A percentile compares a stretch with the other conserved stretches of the same genome.
These are phyloP conservation scores for Euptelea pleiosperma DNA, from an alignment of 164 flowering plant species.

Conservation along the genomic window DNA sequence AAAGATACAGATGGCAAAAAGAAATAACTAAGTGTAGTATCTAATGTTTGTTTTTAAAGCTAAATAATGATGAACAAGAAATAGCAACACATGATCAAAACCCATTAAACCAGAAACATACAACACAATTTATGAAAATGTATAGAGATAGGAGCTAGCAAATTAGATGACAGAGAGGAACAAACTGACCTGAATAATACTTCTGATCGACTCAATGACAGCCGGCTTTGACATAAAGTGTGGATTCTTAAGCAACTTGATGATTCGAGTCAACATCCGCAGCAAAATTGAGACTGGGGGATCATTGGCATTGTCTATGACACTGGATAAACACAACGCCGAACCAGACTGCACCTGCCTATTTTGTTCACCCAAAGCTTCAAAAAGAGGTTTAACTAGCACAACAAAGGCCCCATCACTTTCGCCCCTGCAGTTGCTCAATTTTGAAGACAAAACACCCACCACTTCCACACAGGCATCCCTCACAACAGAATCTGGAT, in stretches of 20 bases:
- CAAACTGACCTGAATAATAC: constrained; percentile 65
- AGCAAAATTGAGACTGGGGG: constrained; percentile 60
- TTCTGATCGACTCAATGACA: constrained; percentile 66
- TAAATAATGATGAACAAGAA: too few relatives aligned
- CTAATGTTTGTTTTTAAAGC: too few relatives aligned
- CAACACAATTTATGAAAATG: background rate
- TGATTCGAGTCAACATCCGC: constrained; percentile 58
- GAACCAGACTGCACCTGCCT: constrained; percentile 76
- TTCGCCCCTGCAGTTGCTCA: constrained; percentile 35
- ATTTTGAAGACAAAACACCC: constrained; percentile 63
- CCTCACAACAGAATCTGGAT: constrained; percentile 75
- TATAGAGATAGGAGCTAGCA: background rate
- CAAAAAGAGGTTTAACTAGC: constrained; percentile 81
- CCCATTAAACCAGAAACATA: background rate
- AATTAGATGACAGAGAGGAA: background rate
- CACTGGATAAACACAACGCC: constrained; percentile 74
- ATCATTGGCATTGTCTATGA: constrained; percentile 52
- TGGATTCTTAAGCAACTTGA: constrained; percentile 74
- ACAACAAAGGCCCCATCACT: constrained; percentile 47
- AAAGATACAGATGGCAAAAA: too few relatives aligned
- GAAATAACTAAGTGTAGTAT: too few relatives aligned
- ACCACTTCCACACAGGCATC: constrained; percentile 81
- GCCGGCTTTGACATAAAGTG: constrained; percentile 90
- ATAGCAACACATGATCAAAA: too few relatives aligned
- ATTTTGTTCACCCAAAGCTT: constrained; percentile 87